A percentile compares a stretch with the other conserved stretches of the same genome.
phyloP scores from a whole-genome alignment of 2,329 filamentous ascomycete species.

The Fusarium sp. region DNA sequence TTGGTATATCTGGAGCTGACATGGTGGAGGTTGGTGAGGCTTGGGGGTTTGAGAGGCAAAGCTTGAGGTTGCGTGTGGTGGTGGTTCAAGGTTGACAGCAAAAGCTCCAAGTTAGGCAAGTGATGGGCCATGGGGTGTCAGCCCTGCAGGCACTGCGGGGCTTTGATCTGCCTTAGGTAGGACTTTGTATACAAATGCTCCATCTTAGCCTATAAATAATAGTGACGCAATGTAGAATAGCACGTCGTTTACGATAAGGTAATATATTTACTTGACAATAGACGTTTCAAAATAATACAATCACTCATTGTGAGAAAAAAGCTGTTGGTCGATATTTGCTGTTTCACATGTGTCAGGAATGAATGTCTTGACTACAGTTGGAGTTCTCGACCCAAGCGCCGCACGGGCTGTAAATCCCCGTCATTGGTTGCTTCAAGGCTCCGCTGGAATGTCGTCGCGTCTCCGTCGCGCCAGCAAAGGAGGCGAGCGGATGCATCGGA shows the following conservation, averaged over 20 bases:
- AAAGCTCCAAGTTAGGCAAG: not conserved
- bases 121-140: conserved; percentile 13
- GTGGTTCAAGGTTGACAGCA: not conserved
- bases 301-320: not conserved
- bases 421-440: not conserved
- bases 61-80: not conserved
- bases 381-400: not conserved
- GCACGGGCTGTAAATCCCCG: not conserved
- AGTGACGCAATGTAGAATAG: not conserved
- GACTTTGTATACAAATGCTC: not conserved
- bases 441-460: not conserved
- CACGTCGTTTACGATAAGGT: not conserved
- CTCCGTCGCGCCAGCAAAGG: not conserved
- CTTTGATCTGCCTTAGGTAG: not conserved
- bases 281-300: not conserved
- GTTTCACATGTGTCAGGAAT: not conserved
- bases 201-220: not conserved
- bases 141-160: conserved; percentile 4
- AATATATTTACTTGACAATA: not conserved
- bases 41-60: not conserved
- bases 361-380: not conserved
- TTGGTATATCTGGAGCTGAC: conserved; percentile 82
- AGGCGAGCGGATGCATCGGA: not conserved
- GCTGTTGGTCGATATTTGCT: not conserved
- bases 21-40: conserved; percentile 56